Conservation (phyloP, 495 filamentous ascomycete species). For the Sporormia fimetaria region DNA sequence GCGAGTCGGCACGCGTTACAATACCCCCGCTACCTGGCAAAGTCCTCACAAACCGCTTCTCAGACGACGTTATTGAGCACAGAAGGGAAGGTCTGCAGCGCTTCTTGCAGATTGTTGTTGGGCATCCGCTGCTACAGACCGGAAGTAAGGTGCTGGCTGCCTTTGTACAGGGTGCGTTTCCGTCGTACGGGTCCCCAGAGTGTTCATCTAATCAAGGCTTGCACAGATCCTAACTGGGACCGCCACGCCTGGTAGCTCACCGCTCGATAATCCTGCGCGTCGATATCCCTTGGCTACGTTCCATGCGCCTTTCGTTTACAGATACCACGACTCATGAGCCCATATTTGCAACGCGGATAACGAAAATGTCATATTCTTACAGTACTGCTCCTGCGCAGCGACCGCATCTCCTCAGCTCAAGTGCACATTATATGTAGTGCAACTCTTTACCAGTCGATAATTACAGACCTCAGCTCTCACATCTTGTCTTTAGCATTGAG, state of each 20-base stretch:
- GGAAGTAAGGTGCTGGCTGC: slow-evolving; percentile 91
- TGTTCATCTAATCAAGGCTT: neutral
- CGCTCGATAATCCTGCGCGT: neutral
- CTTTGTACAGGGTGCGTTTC: slow-evolving; percentile 80
- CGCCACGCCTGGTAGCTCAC: slow-evolving; percentile 21
- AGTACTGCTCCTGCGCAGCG: too few species aligned
- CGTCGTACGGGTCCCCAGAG: neutral
- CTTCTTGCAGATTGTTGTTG: slow-evolving; percentile 95
- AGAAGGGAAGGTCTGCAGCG: slow-evolving; percentile 82
- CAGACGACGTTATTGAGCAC: slow-evolving; percentile 96
- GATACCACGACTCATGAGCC: too few species aligned
- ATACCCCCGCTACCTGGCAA: slow-evolving; percentile 95
- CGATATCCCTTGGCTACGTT: too few species aligned
- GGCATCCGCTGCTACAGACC: slow-evolving; percentile 92
- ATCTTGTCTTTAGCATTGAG: too few species aligned
- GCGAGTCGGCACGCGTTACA: slow-evolving; percentile 84
- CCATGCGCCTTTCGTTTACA: too few species aligned
- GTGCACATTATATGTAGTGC: too few species aligned
- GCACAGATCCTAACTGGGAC: slow-evolving; percentile 28
- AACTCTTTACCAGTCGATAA: too few species aligned
- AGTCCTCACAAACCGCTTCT: slow-evolving; percentile 96
- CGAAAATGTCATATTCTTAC: too few species aligned
- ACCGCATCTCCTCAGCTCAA: too few species aligned
- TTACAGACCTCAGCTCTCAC: too few species aligned
- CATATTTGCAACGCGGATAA: too few species aligned